Evolutionary conservation across 2,329 filamentous ascomycete genomes (phyloP), one percentile per base, ranked within the genome.

Genomic region (Aspergillus brunneoviolaceus): DNA sequence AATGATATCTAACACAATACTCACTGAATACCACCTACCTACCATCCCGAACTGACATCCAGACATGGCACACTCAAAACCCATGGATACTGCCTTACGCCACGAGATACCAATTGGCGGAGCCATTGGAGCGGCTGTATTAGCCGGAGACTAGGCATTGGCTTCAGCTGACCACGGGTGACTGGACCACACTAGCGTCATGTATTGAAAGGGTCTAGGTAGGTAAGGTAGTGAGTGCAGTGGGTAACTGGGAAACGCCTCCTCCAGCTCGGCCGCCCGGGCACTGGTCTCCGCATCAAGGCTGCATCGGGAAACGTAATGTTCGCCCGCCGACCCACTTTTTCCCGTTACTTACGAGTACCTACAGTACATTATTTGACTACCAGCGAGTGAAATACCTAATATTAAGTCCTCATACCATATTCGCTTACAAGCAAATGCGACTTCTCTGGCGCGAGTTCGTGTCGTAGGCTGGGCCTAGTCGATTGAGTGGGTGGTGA

Each of bases 71-170:
- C 23, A 45, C 16, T 19, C 5, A n/a, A 14, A 16, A 25, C 53
- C 57, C 51, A 59, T 51, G 61, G 59, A 60, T 63, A 55, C 55
- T 14, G 50, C 42, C 48, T 19, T 23, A 52, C 60, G 58, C 63
- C 63, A 67, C 56, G n/a, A 23, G 27, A 19, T 21, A 14, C 19
- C n/a, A 55, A 65, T 66, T 67, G 63, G 62, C 16, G 7, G 39
- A 23, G 25, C 27, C 49, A 59, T 54, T 63, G 57, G 61, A 10
- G 35, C 49, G 61, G 59, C 47, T 63, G 47, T 59, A 52, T 60
- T 65, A 58, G 60, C 63, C 65, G 49, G 49, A 5, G 29, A 35
- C 47, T 59, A 45, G 39, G n/a, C 16, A 60, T 23, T 60, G 57
- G 56, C 42, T 51, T 52, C 25, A 61, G 63, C 54, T 63, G 62